Conservation (phyloP, 2,329 filamentous ascomycete species). For the Colletotrichum lupini region DNA sequence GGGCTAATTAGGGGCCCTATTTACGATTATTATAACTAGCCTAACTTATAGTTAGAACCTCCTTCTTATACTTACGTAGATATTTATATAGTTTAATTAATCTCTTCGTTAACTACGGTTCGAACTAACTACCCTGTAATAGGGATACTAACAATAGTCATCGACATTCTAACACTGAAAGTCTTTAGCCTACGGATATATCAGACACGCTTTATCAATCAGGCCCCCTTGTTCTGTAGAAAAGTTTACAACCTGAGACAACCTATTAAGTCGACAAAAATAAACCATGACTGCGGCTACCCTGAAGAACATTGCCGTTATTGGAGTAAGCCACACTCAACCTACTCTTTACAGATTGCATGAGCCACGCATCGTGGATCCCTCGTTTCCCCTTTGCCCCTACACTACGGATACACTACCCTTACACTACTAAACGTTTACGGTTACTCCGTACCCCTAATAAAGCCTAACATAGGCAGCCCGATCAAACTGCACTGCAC, state of each 20-base stretch:
- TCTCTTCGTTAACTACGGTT: too few relatives aligned
- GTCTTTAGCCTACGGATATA: neutral
- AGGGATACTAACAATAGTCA: too few relatives aligned
- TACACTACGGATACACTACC: too few relatives aligned
- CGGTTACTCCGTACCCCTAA: neutral
- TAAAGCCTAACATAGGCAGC: neutral
- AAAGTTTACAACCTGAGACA: slow-evolving; percentile 13
- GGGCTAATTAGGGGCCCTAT: too few relatives aligned
- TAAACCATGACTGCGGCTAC: neutral
- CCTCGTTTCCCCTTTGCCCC: neutral
- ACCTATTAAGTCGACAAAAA: neutral
- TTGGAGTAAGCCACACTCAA: slow-evolving; percentile 12
- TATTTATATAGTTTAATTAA: too few relatives aligned
- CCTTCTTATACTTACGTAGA: too few relatives aligned
- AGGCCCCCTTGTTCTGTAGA: neutral
- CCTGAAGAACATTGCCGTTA: neutral
- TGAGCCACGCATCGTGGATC: neutral
- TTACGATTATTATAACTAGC: too few relatives aligned
- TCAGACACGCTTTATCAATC: too few relatives aligned
- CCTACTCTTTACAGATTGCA: neutral
- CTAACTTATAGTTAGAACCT: too few relatives aligned
- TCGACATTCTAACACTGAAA: neutral
- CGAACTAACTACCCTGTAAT: too few relatives aligned
- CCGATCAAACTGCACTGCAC: neutral
- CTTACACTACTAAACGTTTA: too few relatives aligned